A percentile compares a stretch with the other conserved stretches of the same genome.
These are phyloP conservation scores for Colletotrichum lupini DNA, from an alignment of 2,329 filamentous ascomycete genomes.

Conservation along the genomic window DNA sequence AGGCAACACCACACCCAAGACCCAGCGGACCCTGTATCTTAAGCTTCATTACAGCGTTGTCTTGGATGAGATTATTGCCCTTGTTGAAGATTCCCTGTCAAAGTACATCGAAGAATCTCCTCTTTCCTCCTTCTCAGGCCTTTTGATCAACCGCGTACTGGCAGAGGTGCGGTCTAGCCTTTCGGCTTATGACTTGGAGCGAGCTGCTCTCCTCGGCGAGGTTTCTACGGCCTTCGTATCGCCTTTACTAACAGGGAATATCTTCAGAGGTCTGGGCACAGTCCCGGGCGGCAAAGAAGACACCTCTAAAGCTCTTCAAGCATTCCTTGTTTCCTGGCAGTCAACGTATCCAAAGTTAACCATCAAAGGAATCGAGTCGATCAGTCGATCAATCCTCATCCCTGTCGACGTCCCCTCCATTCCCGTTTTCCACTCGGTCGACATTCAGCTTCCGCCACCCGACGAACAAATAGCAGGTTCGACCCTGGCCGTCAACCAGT, in stretches of 20 bases:
- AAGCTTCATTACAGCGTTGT: slow-evolving; percentile 81
- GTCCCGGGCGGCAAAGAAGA: slow-evolving; percentile 48
- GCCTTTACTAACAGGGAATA: slow-evolving; percentile 57
- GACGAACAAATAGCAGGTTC: slow-evolving; percentile 41
- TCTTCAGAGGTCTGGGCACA: slow-evolving; percentile 62
- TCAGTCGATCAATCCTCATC: slow-evolving; percentile 76
- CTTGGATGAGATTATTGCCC: slow-evolving; percentile 75
- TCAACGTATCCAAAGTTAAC: slow-evolving; percentile 45
- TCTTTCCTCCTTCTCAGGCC: slow-evolving; percentile 58
- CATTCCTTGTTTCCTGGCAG: slow-evolving; percentile 53
- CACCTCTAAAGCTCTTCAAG: slow-evolving; percentile 40
- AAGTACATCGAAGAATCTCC: slow-evolving; percentile 51
- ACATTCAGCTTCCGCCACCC: slow-evolving; percentile 58
- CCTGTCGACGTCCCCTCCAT: slow-evolving; percentile 90
- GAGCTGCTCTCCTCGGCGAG: slow-evolving; percentile 63
- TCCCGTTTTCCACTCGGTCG: slow-evolving; percentile 83
- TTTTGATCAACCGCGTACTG: slow-evolving; percentile 57
- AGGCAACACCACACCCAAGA: slow-evolving; percentile 46
- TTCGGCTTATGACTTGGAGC: slow-evolving; percentile 65
- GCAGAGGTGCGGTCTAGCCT: slow-evolving; percentile 56
- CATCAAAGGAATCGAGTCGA: slow-evolving; percentile 44
- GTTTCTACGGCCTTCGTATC: slow-evolving; percentile 61
- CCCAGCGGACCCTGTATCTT: slow-evolving; percentile 68
- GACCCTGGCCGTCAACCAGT: slow-evolving; percentile 70
- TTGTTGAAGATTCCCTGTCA: slow-evolving; percentile 57